These are phyloP conservation scores for Salix exigua DNA, from an alignment of 345 rosid species.

Conservation along the genomic window DNA sequence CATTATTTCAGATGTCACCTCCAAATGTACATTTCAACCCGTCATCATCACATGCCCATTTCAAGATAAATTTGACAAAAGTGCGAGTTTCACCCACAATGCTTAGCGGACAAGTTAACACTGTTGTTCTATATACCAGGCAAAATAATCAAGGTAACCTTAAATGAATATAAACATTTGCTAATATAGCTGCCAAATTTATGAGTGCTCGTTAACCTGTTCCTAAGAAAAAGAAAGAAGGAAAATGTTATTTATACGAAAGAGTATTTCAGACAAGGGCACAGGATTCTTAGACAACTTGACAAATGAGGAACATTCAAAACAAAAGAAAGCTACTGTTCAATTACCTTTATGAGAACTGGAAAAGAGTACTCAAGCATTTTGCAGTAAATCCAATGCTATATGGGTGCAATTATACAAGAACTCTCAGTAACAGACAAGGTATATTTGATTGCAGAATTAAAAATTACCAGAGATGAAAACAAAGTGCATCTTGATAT, in stretches of 20 bases:
- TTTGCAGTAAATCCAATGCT: neutral
- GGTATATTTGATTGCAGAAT: neutral
- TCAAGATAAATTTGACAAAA: neutral
- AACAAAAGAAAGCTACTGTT: neutral
- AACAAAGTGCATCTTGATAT: slow-evolving; percentile 86
- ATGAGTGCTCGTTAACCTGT: neutral
- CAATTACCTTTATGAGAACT: neutral
- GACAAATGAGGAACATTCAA: neutral
- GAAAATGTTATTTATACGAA: neutral
- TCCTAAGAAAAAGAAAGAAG: neutral
- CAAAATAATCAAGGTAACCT: neutral
- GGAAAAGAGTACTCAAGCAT: neutral
- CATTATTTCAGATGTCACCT: neutral
- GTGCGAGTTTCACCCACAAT: neutral
- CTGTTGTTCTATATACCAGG: neutral
- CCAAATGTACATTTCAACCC: neutral
- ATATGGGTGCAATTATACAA: neutral
- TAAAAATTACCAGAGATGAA: slow-evolving; percentile 70
- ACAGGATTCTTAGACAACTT: neutral
- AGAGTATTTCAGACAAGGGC: neutral
- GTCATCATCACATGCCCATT: neutral
- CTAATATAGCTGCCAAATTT: neutral
- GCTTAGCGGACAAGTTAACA: neutral
- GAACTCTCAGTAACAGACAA: slow-evolving; percentile 1
- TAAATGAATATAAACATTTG: neutral